Base-by-base conservation (phyloP, 805 yeast genomes). In the Lipomyces oligophaga region DNA sequence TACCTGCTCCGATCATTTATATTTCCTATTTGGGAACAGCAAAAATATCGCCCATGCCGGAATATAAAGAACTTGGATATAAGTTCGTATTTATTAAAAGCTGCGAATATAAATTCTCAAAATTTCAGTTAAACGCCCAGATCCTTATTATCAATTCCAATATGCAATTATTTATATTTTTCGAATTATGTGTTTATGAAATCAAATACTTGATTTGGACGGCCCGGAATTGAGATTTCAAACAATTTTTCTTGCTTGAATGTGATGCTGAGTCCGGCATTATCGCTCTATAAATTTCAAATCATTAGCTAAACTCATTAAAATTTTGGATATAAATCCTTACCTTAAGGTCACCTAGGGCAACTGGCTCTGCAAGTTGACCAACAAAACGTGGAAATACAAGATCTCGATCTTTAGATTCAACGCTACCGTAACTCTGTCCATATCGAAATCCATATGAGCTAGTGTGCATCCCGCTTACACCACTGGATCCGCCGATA, bases 371-470 rank as follows among this genome's bases (percentile, higher is more conserved):
- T n/a, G 31, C 36, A 24, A 47, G 33, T 18, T 49, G 45, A 4
- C 52, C 56, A 11, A 42, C 45, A 24, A 49, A 52, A n/a, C 56
- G 32, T 18, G 56, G 56, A 31, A 36, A 49, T 26, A 52, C 52
- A 20, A 44, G 18, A 26, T 49, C 56, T 33, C 52, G 30, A 15
- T 52, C 52, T 5, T 52, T 41, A 1, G 46, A 35, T 34, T 43
- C 48, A 2, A 46, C 46, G 10, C 47, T 43, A 11, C 20, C 38
- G 33, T 25, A 41, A 43, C 39, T 45, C n/a, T 41, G 38, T 8
- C 38, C 34, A 24, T 42, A 42, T 24, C 30, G 42, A 3, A 31
- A 28, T 3, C 16, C 38, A 25, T 5, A n/a, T 22, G 13, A 22
- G 18, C 27, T 30, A 8, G 28, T 21, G 32, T 24, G 38, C 11